A percentile compares a stretch with the other conserved stretches of the same genome.
phyloP scores from a whole-genome alignment of 2,329 filamentous ascomycete genomes.

The Domatiomyces globalis region DNA sequence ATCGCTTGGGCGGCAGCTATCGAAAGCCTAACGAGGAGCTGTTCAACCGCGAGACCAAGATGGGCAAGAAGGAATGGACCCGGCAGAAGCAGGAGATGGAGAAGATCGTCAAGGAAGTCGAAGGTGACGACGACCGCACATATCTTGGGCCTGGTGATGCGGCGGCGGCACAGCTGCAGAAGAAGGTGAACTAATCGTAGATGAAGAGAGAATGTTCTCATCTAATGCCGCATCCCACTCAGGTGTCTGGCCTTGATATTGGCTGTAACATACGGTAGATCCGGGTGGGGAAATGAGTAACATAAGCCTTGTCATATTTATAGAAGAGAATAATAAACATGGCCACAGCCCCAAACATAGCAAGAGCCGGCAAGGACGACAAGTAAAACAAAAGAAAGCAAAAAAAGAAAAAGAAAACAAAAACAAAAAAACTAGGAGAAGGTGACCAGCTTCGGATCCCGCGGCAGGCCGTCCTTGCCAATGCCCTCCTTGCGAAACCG shows the following conservation, averaged over 20 bases:
- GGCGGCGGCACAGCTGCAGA: constrained; percentile 9
- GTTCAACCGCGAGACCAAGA: constrained; percentile 73
- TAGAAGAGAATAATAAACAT: not conserved
- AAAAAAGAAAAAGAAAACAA: no score
- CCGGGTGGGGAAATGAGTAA: not conserved
- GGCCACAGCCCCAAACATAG: not conserved
- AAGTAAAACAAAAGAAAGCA: no score
- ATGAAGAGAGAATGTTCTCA: not conserved
- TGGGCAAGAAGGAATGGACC: constrained; percentile 66
- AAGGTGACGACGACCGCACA: constrained; percentile 39
- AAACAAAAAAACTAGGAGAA: constrained; percentile 41
- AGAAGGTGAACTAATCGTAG: not conserved
- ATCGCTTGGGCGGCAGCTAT: constrained; percentile 76
- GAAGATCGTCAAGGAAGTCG: constrained; percentile 58
- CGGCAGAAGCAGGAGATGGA: constrained; percentile 66
- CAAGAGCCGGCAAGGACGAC: not conserved
- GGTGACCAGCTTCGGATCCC: constrained; percentile 90
- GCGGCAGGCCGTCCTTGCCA: constrained; percentile 69
- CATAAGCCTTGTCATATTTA: no score
- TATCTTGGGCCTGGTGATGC: constrained; percentile 18
- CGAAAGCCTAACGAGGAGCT: constrained; percentile 71
- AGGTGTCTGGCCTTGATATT: no score
- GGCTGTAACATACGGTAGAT: not conserved
- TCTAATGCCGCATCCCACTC: no score
- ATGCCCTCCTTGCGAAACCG: constrained; percentile 79